phyloP scores from a whole-genome alignment of 2,329 filamentous ascomycete species.

The Keithomyces neogunnii region DNA sequence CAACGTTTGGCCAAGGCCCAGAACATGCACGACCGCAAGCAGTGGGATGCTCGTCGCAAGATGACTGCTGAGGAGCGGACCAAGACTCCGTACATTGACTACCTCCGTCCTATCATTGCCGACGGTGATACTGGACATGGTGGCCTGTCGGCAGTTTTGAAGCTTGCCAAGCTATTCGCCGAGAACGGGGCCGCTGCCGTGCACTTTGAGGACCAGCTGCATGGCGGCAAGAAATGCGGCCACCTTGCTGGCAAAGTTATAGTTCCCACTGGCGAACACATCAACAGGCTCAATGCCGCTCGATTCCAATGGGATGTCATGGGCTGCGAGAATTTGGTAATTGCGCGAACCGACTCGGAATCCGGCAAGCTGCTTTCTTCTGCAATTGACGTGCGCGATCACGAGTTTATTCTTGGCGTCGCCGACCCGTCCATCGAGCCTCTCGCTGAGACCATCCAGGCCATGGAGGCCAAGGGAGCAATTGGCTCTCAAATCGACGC shows the following conservation, averaged over 20 bases:
- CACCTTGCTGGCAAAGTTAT: conserved; percentile 94
- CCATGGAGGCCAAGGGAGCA: conserved; percentile 78
- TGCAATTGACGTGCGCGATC: conserved; percentile 86
- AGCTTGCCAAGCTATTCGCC: conserved; percentile 93
- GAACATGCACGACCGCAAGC: conserved; percentile 91
- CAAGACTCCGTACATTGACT: conserved; percentile 78
- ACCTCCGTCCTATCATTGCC: conserved; percentile 87
- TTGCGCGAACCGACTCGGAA: conserved; percentile 92
- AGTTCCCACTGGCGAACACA: conserved; percentile 89
- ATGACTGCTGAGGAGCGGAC: conserved; percentile 65
- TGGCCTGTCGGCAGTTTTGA: conserved; percentile 84
- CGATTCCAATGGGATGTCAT: conserved; percentile 98
- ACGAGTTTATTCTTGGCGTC: conserved; percentile 92
- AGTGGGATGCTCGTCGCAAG: conserved; percentile 79
- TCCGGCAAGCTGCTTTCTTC: conserved; percentile 85
- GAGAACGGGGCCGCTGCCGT: conserved; percentile 95
- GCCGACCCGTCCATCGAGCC: conserved; percentile 66
- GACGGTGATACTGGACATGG: conserved; percentile 96
- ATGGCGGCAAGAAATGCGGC: conserved; percentile 97
- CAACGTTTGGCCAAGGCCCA: conserved; percentile 95
- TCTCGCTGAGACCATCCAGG: conserved; percentile 79
- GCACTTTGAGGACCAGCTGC: conserved; percentile 95
- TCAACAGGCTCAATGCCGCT: conserved; percentile 85
- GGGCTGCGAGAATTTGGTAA: conserved; percentile 89
- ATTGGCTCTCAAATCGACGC: conserved; percentile 71